These are phyloP conservation scores for Apostasia ramifera DNA, from an alignment of 106 monocot species.

Conservation along the genomic window DNA sequence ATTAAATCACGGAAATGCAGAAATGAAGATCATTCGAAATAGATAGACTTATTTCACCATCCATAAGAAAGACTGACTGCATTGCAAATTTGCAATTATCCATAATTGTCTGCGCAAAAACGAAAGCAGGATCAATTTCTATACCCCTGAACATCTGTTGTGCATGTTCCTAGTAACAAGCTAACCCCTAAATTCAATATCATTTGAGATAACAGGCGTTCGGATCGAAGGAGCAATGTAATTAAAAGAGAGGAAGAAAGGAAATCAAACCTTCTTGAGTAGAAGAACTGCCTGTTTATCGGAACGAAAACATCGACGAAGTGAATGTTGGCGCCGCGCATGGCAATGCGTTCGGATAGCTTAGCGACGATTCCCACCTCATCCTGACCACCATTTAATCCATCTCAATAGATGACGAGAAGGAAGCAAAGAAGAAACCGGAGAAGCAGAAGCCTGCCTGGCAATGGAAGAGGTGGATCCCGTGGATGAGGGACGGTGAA, in stretches of 20 bases:
- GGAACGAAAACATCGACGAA: constrained; percentile 92
- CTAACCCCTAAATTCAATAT: not conserved
- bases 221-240: not conserved
- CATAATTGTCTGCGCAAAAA: too few relatives aligned
- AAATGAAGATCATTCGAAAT: too few relatives aligned
- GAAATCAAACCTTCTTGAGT: constrained; percentile 62
- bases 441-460: constrained; percentile 29
- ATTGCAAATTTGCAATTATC: too few relatives aligned
- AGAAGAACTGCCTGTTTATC: constrained; percentile 61
- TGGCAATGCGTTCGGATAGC: constrained; percentile 81
- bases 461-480: constrained; percentile 89
- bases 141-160: too few relatives aligned
- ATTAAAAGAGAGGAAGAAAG: not conserved
- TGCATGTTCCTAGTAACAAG: too few relatives aligned
- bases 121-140: too few relatives aligned
- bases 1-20: too few relatives aligned
- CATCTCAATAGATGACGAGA: not conserved
- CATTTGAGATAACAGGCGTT: not conserved
- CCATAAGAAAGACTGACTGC: too few relatives aligned
- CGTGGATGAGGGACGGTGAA: constrained; percentile 21
- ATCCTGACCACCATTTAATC: constrained; percentile 31
- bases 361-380: constrained; percentile 78
- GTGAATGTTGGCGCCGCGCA: constrained; percentile 70
- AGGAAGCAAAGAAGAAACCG: not conserved
- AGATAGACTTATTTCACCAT: too few relatives aligned